These are phyloP conservation scores for Heterobasidion parviporum DNA, from an alignment of 1,284 basidiomycete genomes.

Conservation along the genomic window DNA sequence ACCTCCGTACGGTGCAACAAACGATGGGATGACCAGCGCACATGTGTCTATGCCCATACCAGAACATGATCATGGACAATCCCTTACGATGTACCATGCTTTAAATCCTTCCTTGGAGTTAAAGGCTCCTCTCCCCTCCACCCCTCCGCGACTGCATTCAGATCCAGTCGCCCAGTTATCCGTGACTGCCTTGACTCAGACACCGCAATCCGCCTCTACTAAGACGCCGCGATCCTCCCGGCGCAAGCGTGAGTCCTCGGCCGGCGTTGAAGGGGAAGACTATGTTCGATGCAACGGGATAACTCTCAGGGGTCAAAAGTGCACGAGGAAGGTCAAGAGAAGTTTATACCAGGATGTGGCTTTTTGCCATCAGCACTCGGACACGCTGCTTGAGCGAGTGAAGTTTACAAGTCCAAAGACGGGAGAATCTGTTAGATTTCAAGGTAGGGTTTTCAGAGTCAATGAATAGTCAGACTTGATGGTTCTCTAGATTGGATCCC, in stretches of 20 bases:
- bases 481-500: slow-evolving; percentile 56
- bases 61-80: not conserved
- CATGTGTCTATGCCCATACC: too few relatives aligned
- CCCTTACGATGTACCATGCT: slow-evolving; percentile 13
- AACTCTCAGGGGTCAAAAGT: slow-evolving; percentile 58
- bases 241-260: not conserved
- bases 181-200: too few relatives aligned
- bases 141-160: too few relatives aligned
- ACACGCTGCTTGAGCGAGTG: slow-evolving; percentile 44
- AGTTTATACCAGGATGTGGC: slow-evolving; percentile 29
- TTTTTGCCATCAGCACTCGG: slow-evolving; percentile 64
- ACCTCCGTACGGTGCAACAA: too few relatives aligned
- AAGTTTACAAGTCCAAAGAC: slow-evolving; percentile 42
- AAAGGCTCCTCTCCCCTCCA: too few relatives aligned
- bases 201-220: too few relatives aligned
- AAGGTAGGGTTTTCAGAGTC: slow-evolving; percentile 28
- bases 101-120: slow-evolving; percentile 1
- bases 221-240: too few relatives aligned
- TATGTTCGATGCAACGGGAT: slow-evolving; percentile 46
- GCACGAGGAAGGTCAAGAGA: slow-evolving; percentile 51
- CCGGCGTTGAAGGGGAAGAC: not conserved
- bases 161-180: too few relatives aligned
- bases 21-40: too few relatives aligned
- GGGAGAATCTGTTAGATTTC: slow-evolving; percentile 44
- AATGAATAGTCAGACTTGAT: not conserved